Conservation (phyloP, 2,329 filamentous ascomycete genomes). For the Metarhizium guizhouense region DNA sequence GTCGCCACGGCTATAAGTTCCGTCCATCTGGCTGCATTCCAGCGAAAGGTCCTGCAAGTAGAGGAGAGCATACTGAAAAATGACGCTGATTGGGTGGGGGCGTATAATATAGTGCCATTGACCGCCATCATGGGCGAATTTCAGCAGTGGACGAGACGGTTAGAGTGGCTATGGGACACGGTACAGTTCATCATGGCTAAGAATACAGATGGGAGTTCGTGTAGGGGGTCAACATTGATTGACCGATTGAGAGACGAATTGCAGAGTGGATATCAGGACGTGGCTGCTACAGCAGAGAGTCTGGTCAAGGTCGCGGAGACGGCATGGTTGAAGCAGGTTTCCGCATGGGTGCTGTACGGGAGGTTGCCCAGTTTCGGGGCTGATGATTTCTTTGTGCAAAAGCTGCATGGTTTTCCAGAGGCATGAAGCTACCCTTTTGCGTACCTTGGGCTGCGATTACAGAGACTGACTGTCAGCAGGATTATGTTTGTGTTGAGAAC, state of each 20-base stretch:
- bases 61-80: slow-evolving; percentile 68
- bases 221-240: slow-evolving; percentile 66
- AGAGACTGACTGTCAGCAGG: slow-evolving; percentile 21
- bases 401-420: slow-evolving; percentile 31
- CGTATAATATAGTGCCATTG: slow-evolving; percentile 86
- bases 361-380: slow-evolving; percentile 67
- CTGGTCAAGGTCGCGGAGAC: slow-evolving; percentile 74
- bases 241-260: slow-evolving; percentile 66
- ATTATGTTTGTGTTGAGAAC: slow-evolving; percentile 48
- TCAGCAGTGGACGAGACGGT: slow-evolving; percentile 70
- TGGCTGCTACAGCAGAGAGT: slow-evolving; percentile 66
- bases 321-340: slow-evolving; percentile 84
- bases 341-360: slow-evolving; percentile 86
- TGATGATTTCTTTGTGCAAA: slow-evolving; percentile 79
- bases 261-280: slow-evolving; percentile 80
- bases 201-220: slow-evolving; percentile 27
- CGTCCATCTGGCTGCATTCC: slow-evolving; percentile 70
- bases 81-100: slow-evolving; percentile 75
- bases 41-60: slow-evolving; percentile 74
- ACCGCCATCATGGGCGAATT: slow-evolving; percentile 80
- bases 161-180: slow-evolving; percentile 80
- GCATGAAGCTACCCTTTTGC: slow-evolving; percentile 17
- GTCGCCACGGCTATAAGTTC: slow-evolving; percentile 71
- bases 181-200: slow-evolving; percentile 55
- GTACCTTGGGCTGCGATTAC: not conserved